phyloP scores from a whole-genome alignment of 202 grass and related monocot species.

The Schoenoplectus triqueter region DNA sequence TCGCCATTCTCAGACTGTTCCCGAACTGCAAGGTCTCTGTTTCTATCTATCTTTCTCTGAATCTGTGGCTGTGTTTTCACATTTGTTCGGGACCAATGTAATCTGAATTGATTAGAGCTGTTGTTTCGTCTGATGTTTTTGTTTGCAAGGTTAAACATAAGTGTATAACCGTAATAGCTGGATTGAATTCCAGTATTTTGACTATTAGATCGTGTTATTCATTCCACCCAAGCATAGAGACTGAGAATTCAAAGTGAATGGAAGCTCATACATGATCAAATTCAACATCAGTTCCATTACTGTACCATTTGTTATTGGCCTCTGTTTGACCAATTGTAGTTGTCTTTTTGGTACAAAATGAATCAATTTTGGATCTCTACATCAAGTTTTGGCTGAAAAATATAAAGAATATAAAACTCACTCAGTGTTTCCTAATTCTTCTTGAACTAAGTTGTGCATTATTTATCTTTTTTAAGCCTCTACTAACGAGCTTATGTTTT shows the following conservation, averaged over 20 bases:
- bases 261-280: neutral
- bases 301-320: neutral
- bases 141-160: neutral
- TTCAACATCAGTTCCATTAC: neutral
- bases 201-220: neutral
- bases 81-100: neutral
- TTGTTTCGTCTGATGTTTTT: neutral
- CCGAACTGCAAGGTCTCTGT: conserved; percentile 81
- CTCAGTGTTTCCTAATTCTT: neutral
- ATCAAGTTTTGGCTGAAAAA: neutral
- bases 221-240: neutral
- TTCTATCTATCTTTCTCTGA: neutral
- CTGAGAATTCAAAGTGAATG: neutral
- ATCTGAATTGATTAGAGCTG: neutral
- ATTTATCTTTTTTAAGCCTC: conserved; percentile 19
- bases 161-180: neutral
- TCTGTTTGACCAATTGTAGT: neutral
- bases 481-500: conserved; percentile 66
- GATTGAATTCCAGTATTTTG: neutral
- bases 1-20: conserved; percentile 89
- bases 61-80: neutral
- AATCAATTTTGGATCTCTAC: neutral
- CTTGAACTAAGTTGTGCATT: neutral
- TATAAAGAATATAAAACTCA: neutral
- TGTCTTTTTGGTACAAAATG: neutral